Evolutionary conservation across 805 yeast species (phyloP), one percentile per base, ranked within the genome.

Genomic region (Cyberlindnera lachancei): DNA sequence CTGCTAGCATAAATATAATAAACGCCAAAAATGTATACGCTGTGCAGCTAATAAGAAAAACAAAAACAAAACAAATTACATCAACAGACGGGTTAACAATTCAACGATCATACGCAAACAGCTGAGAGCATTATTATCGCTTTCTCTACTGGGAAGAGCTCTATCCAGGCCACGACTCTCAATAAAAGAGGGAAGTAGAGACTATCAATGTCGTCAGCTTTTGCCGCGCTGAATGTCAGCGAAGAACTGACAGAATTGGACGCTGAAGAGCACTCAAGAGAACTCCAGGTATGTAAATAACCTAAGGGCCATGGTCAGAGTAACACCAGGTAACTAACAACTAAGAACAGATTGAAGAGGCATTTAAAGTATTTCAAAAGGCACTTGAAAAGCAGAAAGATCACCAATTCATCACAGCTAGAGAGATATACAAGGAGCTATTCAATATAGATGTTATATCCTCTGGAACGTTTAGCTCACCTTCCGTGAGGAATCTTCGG

Each of bases 231-330:
- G 27, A 90, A 90, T 48, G 59, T 79, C 28, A 71, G 71, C 25
- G 90, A 81, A 35, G 94, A 83, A 49, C 84, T 81, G 31, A 58
- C 70, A 5, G 58, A 58, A 14, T 63, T 73, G 22, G 90, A 84
- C 41, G 81, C 79, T 21, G 95, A 88, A 42, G 90, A 86, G 42
- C 95, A 87, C 48, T 81, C 96, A 1, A 64, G 95, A 29, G 99
- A 92, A 52, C 63, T 90, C 16, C 96, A 90, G 47, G 72, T 73
- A 25, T 10, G 53, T 39, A 7, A 17, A 14, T 13, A 13, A n/a
- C n/a, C n/a, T n/a, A n/a, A n/a, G n/a, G n/a, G n/a, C n/a, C n/a
- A n/a, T n/a, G n/a, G n/a, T n/a, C n/a, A n/a, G n/a, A n/a, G n/a
- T n/a, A n/a, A n/a, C n/a, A n/a, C n/a, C n/a, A n/a, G n/a, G n/a